A percentile compares a stretch with the other conserved stretches of the same genome.
Conservation (phyloP, 2,329 filamentous ascomycete genomes). For the Pseudogymnoascus sp. region DNA sequence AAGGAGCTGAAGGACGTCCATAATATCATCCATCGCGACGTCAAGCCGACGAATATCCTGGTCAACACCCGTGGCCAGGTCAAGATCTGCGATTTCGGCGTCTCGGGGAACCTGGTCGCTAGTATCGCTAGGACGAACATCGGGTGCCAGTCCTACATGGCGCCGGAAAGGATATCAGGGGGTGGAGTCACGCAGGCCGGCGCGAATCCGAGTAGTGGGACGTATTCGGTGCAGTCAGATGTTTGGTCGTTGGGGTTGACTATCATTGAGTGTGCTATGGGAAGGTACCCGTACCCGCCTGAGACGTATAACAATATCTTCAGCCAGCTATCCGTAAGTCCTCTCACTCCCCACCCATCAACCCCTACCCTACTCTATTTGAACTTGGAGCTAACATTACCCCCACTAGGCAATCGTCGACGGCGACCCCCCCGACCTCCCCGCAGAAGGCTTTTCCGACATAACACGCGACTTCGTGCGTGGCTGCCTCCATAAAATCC, state of each 20-base stretch:
- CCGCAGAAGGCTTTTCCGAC: slow-evolving; percentile 67
- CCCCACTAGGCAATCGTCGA: slow-evolving; percentile 82
- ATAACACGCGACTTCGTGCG: slow-evolving; percentile 78
- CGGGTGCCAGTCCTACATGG: slow-evolving; percentile 99
- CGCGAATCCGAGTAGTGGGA: slow-evolving; percentile 62
- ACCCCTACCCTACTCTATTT: not conserved
- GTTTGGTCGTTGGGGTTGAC: slow-evolving; percentile 94
- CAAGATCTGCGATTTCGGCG: slow-evolving; percentile 98
- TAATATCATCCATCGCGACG: slow-evolving; percentile 97
- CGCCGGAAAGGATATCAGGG: slow-evolving; percentile 86
- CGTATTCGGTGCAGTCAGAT: slow-evolving; percentile 95
- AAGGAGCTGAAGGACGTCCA: slow-evolving; percentile 95
- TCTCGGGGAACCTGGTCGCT: slow-evolving; percentile 90
- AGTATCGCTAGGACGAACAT: slow-evolving; percentile 99
- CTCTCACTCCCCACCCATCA: not conserved
- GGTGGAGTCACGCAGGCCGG: slow-evolving; percentile 68
- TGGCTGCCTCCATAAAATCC: slow-evolving; percentile 85
- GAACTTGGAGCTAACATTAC: not conserved
- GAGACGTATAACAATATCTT: slow-evolving; percentile 99
- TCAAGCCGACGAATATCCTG: slow-evolving; percentile 98
- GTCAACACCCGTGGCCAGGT: slow-evolving; percentile 83
- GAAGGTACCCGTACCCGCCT: slow-evolving; percentile 89
- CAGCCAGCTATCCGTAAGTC: slow-evolving; percentile 85
- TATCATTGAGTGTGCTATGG: slow-evolving; percentile 92
- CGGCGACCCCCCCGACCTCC: slow-evolving; percentile 86